Evolutionary conservation across 2,329 filamentous ascomycete genomes (phyloP).

Genomic region (Diplodia mutila): DNA sequence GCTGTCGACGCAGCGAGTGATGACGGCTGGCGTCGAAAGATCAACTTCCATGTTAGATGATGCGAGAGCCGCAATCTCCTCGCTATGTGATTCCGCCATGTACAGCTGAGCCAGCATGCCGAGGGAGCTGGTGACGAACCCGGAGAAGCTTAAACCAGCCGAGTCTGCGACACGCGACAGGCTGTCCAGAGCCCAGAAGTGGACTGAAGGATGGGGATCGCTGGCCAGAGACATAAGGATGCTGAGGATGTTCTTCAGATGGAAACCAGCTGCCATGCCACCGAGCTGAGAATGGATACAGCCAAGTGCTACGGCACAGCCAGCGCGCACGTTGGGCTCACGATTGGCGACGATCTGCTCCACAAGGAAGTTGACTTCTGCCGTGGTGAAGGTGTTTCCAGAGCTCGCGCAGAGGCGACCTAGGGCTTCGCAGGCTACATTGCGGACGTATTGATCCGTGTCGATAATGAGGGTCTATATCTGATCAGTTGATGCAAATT

Average conservation of each 20-base stretch:
- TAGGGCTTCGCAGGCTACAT: conserved; percentile 80
- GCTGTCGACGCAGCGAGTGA: conserved; percentile 90
- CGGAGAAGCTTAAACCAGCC: conserved; percentile 87
- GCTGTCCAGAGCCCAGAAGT: conserved; percentile 94
- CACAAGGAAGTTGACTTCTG: conserved; percentile 87
- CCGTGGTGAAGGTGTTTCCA: conserved; percentile 85
- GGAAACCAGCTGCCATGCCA: conserved; percentile 94
- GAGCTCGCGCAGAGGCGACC: conserved; percentile 83
- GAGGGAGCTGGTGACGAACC: conserved; percentile 85
- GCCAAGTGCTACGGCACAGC: conserved; percentile 90
- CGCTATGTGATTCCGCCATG: conserved; percentile 86
- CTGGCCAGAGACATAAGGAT: conserved; percentile 98
- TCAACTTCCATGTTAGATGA: conserved; percentile 92
- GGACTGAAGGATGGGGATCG: conserved; percentile 91
- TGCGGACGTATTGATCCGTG: conserved; percentile 82
- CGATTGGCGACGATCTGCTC: conserved; percentile 94
- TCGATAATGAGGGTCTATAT: conserved; percentile 72
- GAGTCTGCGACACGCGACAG: conserved; percentile 86
- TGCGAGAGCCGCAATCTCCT: conserved; percentile 76
- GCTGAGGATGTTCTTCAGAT: conserved; percentile 95
- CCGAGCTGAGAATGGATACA: conserved; percentile 94
- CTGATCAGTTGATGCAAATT: conserved; percentile 20
- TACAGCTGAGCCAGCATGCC: conserved; percentile 95
- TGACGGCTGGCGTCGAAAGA: conserved; percentile 76
- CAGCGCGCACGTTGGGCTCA: conserved; percentile 89